These are phyloP conservation scores for Bocquillonia castaneifolia DNA, from an alignment of 441 rosid genomes.

Conservation along the genomic window DNA sequence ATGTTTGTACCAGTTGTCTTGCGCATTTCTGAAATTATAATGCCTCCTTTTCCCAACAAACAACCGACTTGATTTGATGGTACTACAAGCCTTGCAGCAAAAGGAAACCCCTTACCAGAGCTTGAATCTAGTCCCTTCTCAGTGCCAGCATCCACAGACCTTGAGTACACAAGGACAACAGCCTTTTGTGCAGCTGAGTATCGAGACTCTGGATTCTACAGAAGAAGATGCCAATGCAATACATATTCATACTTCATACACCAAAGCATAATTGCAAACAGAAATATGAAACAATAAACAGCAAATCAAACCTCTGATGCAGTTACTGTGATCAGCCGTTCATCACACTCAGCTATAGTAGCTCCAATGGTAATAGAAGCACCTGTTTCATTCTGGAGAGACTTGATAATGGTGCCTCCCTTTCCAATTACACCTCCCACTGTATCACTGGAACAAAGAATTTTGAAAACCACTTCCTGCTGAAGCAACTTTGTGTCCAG, in stretches of 20 bases:
- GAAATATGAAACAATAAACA: constrained; percentile 4
- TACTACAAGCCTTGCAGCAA: constrained; percentile 71
- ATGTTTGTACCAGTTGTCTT: constrained; percentile 58
- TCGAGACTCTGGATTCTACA: constrained; percentile 59
- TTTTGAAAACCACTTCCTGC: constrained; percentile 60
- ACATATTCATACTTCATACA: constrained; percentile 16
- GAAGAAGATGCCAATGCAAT: constrained; percentile 30
- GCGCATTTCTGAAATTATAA: constrained; percentile 75
- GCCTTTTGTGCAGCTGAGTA: constrained; percentile 82
- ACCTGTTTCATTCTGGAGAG: constrained; percentile 76
- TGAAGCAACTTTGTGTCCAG: constrained; percentile 31
- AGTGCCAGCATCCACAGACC: constrained; percentile 51
- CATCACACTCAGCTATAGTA: constrained; percentile 56
- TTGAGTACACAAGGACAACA: constrained; percentile 60
- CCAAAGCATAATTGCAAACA: constrained; percentile 13
- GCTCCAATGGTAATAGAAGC: constrained; percentile 70
- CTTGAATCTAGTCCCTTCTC: constrained; percentile 52
- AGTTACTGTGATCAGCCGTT: constrained; percentile 64
- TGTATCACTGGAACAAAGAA: constrained; percentile 66
- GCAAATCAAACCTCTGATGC: constrained; percentile 67
- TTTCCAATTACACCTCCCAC: constrained; percentile 86
- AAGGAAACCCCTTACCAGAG: constrained; percentile 37
- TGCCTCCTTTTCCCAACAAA: constrained; percentile 88
- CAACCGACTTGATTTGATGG: constrained; percentile 81
- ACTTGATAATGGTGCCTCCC: constrained; percentile 66